Conservation (phyloP, 106 monocot species). For the Alisma plantagoaquatica region DNA sequence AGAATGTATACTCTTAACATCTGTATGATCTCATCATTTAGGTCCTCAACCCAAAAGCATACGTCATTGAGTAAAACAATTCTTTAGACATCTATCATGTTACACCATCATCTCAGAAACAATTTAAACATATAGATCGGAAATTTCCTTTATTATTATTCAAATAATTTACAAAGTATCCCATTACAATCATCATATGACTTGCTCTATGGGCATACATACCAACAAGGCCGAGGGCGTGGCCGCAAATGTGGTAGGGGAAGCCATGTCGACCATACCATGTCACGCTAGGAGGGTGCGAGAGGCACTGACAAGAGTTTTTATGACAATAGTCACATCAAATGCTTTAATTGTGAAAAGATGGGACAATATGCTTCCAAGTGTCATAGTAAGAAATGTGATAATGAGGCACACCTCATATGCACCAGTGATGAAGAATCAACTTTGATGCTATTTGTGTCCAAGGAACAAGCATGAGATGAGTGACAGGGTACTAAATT, state of each 20-base stretch:
- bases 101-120: no score
- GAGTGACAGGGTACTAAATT: background rate
- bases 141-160: no score
- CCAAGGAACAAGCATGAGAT: background rate
- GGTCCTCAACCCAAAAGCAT: no score
- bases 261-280: background rate
- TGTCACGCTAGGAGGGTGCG: background rate
- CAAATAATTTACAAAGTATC: no score
- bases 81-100: no score
- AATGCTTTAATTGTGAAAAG: constrained; percentile 11
- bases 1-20: no score
- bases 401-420: background rate
- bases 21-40: no score
- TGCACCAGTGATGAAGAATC: background rate
- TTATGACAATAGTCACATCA: constrained; percentile 8
- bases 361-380: background rate
- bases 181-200: no score
- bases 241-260: background rate
- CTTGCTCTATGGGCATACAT: no score
- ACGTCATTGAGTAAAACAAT: no score
- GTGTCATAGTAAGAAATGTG: background rate
- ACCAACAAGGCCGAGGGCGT: background rate
- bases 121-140: no score
- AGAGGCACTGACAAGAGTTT: background rate
- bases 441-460: background rate